Base-by-base conservation (phyloP, 2,329 filamentous ascomycete genomes). In the Aschersonia sp. region DNA sequence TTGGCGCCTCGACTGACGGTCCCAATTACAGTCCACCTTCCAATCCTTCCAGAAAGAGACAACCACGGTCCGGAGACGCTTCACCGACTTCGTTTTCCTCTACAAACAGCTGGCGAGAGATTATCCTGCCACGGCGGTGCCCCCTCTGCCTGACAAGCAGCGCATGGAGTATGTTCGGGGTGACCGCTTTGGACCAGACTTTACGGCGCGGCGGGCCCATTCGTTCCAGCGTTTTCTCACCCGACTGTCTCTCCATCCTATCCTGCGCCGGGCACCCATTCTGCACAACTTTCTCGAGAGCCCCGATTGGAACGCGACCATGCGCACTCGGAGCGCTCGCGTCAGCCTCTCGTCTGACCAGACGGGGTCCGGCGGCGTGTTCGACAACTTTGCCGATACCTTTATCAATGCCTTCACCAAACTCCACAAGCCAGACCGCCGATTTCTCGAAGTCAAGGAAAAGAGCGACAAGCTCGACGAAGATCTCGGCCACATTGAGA, bases 131-230 rank as follows among this genome's bases (percentile, higher is more conserved):
- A 87, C 85, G 65, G 92, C 92, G 44, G 87, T 98, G 4, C 92
- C 92, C 32, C 92, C 92, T 44, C 73, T 98, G 47, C 92, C 92
- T 47, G 92, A 97, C 68, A 98, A 97, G 73, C 90, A 97, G 72
- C 94, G 94, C 68, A 95, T 98, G 86, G 88, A 95, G 61, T 97
- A 97, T 61, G 92, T 97, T 46, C 85, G 89, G 37, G 92, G 92
- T 56, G 90, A 97, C 69, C 84, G 92, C 53, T 98, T 98, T 65
- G 88, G 89, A 7, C 68, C 83, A 45, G 92, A 97, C 67, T 98
- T 98, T 63, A 98, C 88, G 35, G 74, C 80, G 43, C 82, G 92
- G 35, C 81, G 92, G 55, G 88, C 87, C 46, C 85, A 89, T 70
- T 96, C 89, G 4, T 75, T 98, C 46, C 83, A 94, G 65, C 85